phyloP scores from a whole-genome alignment of 1,284 basidiomycete species.

The Pseudozyma tsukubaensis region DNA sequence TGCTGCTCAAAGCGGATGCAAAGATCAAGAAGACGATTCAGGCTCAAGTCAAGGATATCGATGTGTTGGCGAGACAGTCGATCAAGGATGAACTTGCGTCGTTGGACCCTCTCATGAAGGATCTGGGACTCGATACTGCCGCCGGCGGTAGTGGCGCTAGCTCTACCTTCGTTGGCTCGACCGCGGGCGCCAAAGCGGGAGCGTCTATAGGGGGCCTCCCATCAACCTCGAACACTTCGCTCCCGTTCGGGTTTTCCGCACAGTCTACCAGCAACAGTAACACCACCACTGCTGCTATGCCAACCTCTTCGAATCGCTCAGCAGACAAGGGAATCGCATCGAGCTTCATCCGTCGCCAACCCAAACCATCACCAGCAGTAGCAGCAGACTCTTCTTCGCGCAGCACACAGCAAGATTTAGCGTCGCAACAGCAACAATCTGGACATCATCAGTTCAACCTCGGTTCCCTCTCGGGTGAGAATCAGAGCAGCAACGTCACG shows the following conservation, averaged over 20 bases:
- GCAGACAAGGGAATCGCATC: too few species aligned
- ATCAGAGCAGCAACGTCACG: not conserved
- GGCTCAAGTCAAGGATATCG: conserved; percentile 54
- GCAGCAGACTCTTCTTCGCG: not conserved
- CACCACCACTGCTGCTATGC: not conserved
- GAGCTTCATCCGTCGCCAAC: too few species aligned
- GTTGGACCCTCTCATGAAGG: conserved; percentile 47
- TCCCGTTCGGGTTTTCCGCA: conserved; percentile 18
- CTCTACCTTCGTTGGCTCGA: not conserved
- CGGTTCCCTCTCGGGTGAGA: not conserved
- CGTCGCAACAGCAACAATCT: conserved; percentile 6
- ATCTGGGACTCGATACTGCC: conserved; percentile 19
- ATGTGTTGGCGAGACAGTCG: conserved; percentile 46
- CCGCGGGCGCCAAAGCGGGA: not conserved
- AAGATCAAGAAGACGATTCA: conserved; percentile 55
- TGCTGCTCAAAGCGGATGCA: conserved; percentile 54
- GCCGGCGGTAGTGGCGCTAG: not conserved
- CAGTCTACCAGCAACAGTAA: conserved; percentile 1
- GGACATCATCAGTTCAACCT: conserved; percentile 43
- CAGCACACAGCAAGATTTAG: not conserved
- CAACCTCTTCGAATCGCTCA: not conserved
- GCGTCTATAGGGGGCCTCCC: conserved; percentile 17
- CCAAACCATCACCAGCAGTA: too few species aligned
- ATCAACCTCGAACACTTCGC: conserved; percentile 11
- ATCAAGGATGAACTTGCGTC: conserved; percentile 56